These are phyloP conservation scores for Pichia insulana DNA, from an alignment of 805 yeast genomes.

Conservation along the genomic window DNA sequence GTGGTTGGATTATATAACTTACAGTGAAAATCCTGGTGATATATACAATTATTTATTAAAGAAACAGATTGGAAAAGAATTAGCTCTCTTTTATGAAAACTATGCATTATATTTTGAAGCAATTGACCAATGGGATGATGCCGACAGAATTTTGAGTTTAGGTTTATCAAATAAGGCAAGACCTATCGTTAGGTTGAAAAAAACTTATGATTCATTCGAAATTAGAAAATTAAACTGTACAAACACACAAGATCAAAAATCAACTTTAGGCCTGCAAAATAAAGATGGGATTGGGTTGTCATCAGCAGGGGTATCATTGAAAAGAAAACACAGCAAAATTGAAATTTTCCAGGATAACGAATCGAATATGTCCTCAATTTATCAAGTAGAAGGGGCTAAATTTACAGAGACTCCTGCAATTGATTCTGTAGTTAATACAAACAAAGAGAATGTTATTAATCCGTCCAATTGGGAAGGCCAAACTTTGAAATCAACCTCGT, in stretches of 20 bases:
- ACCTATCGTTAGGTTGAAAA: conserved; percentile 44
- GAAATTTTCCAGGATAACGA: conserved; percentile 12
- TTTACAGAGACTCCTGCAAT: conserved; percentile 12
- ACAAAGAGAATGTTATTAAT: conserved; percentile 54
- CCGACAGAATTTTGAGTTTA: conserved; percentile 46
- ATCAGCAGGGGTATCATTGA: conserved; percentile 5
- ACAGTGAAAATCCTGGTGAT: conserved; percentile 61
- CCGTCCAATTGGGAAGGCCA: conserved; percentile 62
- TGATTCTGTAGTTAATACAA: conserved; percentile 43
- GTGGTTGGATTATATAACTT: conserved; percentile 73
- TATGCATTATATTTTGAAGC: conserved; percentile 59
- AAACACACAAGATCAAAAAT: too few species aligned
- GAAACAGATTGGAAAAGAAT: conserved; percentile 57
- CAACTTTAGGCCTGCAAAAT: conserved; percentile 10
- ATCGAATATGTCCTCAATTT: neutral
- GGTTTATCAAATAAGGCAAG: conserved; percentile 59
- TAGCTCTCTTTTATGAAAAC: conserved; percentile 71
- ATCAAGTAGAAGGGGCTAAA: neutral
- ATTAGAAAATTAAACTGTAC: too few species aligned
- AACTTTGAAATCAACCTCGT: conserved; percentile 34
- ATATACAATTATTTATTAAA: conserved; percentile 63
- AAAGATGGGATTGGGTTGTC: conserved; percentile 21
- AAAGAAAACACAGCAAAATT: conserved; percentile 11
- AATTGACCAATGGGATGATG: conserved; percentile 40
- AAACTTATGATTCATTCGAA: conserved; percentile 36